Evolutionary conservation across 2,329 filamentous ascomycete species (phyloP), one percentile per base, ranked within the genome.

Genomic region (Exophiala aquamarina): DNA sequence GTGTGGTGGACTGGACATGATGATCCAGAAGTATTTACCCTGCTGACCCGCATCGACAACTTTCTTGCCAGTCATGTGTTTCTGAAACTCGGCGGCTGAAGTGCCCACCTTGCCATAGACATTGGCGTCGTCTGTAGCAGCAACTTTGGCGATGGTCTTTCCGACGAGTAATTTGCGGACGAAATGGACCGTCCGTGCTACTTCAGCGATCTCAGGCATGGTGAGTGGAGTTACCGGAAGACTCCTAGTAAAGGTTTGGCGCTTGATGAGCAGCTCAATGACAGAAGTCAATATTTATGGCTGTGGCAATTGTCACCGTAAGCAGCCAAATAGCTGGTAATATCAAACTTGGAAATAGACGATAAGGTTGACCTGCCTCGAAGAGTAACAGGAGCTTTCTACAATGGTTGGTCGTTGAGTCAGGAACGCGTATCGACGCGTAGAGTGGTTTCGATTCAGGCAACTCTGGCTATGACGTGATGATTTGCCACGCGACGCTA

Each of bases 21-120:
- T 83, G 17, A 97, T 75, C 76, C 93, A 98, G 66, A 98, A 97
- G 64, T 97, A 97, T 77, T 97, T 98, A 8, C 93, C 93, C 65
- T 96, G 93, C 50, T 87, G 89, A 3, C 87, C 87, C 3, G 87
- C 87, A 44, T 76, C 78, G 32, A 78, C 59, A 23, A 86, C 82
- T 62, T 82, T 89, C 61, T 87, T 92, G 3, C 89, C 89, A 3
- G 77, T 77, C 62, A 96, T 74, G 1, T 86, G 83, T 44, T 81
- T 77, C 58, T 87, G 75, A 54, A 98, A 90, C 21, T 84, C 86
- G 0, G 79, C 67, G 1, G 85, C 88, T 14, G 79, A 88, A 0
- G 87, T 94, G 21, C 91, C 90, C 15, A 83, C 90, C 69, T 97
- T 96, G 58, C 91, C 90, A 67, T 91, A 98, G 4, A 98, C 79